phyloP scores from a whole-genome alignment of 2,329 filamentous ascomycete genomes.

The Endoconidiophora laricicola region DNA sequence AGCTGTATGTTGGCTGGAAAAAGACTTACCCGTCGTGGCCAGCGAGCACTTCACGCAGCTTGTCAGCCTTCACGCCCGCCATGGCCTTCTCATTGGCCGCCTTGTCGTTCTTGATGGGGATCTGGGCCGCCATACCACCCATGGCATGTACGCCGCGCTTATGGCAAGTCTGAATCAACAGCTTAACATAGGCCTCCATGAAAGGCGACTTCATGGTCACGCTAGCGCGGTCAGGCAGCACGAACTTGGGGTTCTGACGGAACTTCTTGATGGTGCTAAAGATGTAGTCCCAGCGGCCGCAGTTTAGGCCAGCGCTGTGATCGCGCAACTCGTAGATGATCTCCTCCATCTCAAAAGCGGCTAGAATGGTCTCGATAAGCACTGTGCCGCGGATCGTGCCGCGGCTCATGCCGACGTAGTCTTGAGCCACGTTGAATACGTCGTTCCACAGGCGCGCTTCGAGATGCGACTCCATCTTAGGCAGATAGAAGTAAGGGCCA shows the following conservation, averaged over 20 bases:
- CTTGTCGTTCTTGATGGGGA: conserved; percentile 91
- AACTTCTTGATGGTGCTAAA: conserved; percentile 99
- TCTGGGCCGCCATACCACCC: conserved; percentile 97
- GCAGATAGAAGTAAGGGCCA: conserved; percentile 94
- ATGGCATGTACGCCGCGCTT: conserved; percentile 94
- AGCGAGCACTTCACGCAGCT: conserved; percentile 85
- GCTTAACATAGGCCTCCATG: conserved; percentile 93
- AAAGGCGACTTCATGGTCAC: conserved; percentile 98
- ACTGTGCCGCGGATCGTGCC: conserved; percentile 92
- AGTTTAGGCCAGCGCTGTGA: conserved; percentile 92
- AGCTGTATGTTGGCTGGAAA: neutral
- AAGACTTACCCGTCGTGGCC: conserved; percentile 57
- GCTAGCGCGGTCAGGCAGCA: conserved; percentile 75
- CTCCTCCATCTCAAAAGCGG: conserved; percentile 99
- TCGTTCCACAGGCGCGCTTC: conserved; percentile 98
- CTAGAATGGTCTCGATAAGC: conserved; percentile 92
- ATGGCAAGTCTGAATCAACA: conserved; percentile 97
- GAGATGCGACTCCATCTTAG: conserved; percentile 95
- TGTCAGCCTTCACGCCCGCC: conserved; percentile 83
- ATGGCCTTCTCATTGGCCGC: conserved; percentile 86
- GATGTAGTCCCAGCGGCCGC: conserved; percentile 98
- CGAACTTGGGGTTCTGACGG: conserved; percentile 82
- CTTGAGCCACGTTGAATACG: conserved; percentile 87
- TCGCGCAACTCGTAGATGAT: conserved; percentile 98
- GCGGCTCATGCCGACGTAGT: conserved; percentile 74